These are phyloP conservation scores for Chenopodium album DNA, from an alignment of 148 eudicot genomes.

Conservation along the genomic window DNA sequence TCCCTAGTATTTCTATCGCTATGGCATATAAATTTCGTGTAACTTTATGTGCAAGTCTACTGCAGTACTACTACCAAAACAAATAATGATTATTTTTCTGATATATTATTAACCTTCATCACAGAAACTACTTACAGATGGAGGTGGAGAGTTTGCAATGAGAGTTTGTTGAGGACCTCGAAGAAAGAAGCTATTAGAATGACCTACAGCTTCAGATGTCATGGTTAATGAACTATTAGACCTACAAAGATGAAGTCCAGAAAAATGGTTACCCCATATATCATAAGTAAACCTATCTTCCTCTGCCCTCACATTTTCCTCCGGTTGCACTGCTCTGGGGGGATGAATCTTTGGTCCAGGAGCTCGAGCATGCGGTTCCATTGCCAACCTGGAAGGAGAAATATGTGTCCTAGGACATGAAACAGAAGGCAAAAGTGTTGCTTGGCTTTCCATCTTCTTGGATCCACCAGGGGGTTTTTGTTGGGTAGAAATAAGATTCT, in stretches of 20 bases:
- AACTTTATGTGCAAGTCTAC: too few species aligned
- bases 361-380: constrained; percentile 62
- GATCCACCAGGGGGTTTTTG: constrained; percentile 29
- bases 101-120: constrained; percentile 44
- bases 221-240: constrained; percentile 30
- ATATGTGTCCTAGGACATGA: constrained; percentile 48
- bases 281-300: constrained; percentile 61
- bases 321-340: constrained; percentile 32
- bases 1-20: too few species aligned
- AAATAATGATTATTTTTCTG: constrained; percentile 8
- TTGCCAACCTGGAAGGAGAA: constrained; percentile 37
- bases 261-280: constrained; percentile 88
- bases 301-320: constrained; percentile 29
- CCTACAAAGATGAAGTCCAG: constrained; percentile 40
- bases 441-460: constrained; percentile 32
- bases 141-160: constrained; percentile 38
- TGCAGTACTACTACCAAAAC: neutral
- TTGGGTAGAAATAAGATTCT: constrained; percentile 12
- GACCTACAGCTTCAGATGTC: constrained; percentile 27
- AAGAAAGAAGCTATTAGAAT: constrained; percentile 71
- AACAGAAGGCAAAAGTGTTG: constrained; percentile 55
- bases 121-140: constrained; percentile 46
- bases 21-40: too few species aligned
- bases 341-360: constrained; percentile 58
- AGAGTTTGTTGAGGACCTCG: constrained; percentile 52